These are phyloP conservation scores for Trichoderma parareesei DNA, from an alignment of 495 filamentous ascomycete species.

Conservation along the genomic window DNA sequence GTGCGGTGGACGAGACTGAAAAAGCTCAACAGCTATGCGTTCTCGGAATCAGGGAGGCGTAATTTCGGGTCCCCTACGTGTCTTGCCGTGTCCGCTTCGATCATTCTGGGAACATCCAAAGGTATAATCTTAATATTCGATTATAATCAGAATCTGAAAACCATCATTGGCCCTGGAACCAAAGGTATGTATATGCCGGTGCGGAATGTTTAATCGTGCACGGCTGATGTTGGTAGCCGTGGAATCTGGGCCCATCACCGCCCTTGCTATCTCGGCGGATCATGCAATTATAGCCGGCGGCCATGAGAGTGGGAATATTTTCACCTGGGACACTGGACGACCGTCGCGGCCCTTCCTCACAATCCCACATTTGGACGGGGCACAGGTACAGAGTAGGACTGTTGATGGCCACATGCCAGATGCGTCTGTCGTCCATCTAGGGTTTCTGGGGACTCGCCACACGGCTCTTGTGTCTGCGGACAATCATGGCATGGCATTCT, in stretches of 20 bases:
- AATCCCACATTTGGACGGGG: constrained; percentile 65
- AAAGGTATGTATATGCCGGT: constrained; percentile 59
- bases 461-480: constrained; percentile 98
- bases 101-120: constrained; percentile 88
- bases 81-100: constrained; percentile 78
- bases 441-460: constrained; percentile 90
- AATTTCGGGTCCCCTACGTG: constrained; percentile 91
- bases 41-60: constrained; percentile 90
- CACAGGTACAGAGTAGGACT: constrained; percentile 54
- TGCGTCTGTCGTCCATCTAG: constrained; percentile 73
- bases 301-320: constrained; percentile 85
- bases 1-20: constrained; percentile 91
- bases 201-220: constrained; percentile 15
- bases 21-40: constrained; percentile 79
- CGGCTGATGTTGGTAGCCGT: constrained; percentile 48
- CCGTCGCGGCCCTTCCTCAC: constrained; percentile 80
- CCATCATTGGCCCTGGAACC: constrained; percentile 88
- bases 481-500: constrained; percentile 94
- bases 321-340: constrained; percentile 87
- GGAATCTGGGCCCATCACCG: constrained; percentile 80
- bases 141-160: constrained; percentile 89
- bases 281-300: constrained; percentile 85
- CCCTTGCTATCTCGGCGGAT: constrained; percentile 87
- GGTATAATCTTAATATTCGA: constrained; percentile 93
- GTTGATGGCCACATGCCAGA: constrained; percentile 76